Base-by-base conservation (phyloP, 371 early-diverging fungal species). In the Mucor velutinosus region DNA sequence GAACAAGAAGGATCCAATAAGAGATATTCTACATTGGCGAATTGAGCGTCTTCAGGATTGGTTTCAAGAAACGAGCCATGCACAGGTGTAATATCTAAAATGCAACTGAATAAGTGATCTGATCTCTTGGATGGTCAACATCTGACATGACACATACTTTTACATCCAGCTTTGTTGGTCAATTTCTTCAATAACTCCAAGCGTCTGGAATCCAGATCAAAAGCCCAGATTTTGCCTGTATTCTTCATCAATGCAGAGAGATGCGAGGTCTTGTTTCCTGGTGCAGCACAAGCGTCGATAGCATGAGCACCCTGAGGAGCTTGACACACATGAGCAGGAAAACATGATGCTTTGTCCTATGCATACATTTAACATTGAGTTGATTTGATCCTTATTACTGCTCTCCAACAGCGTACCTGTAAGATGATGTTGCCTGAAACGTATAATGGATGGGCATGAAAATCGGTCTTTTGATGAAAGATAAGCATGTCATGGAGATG, bases 241-340 rank as follows among this genome's bases (percentile, higher is more conserved):
- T 95, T 94, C 17, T 87, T 87, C 93, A 98, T 92, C 23, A 95
- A 73, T 58, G 92, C 89, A 4, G 94, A 87, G 33, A 99, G 74
- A 74, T 98, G 97, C 41, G 96, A 91, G 10, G 98, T 97, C 77
- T 97, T 99, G 77, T 96, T 99, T n/a, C 99, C 99, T 7, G 99
- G 99, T 0, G 99, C 99, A 19, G 99, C 98, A 76, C 99, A 99
- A 4, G 95, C 95, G 82, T 99, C 99, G 59, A 99, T 92, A 2
- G 94, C 96, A 66, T 87, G 83, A 1, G 89, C 81, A 27, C 84
- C 77, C 39, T 77, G 58, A 10, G 92, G 86, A 1, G 99, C 95
- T 11, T 86, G 84, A 35, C 97, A 83, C 7, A 98, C 89, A 71
- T 89, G 93, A 0, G 99, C 98, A 4, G 99, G 99, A 66, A 99